Evolutionary conservation across 2,329 filamentous ascomycete species (phyloP).

Genomic region (Peltaster fructicola): DNA sequence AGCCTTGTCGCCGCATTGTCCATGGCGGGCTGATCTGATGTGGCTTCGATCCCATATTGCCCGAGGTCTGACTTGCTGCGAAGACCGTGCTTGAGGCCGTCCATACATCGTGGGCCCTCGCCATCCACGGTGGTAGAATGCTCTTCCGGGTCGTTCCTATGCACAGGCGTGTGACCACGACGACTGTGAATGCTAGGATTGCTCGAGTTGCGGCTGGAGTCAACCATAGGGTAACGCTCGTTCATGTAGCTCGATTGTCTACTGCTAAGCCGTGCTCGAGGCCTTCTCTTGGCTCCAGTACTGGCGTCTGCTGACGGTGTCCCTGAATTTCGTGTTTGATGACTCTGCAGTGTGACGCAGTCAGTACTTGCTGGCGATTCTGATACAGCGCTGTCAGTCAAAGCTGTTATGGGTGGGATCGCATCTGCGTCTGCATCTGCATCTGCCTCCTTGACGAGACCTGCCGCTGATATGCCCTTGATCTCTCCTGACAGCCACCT

Average conservation of each 20-base stretch:
- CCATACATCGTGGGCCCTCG: slow-evolving; percentile 1
- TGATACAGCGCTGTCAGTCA: too few relatives aligned
- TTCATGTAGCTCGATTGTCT: slow-evolving; percentile 23
- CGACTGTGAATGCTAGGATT: slow-evolving; percentile 5
- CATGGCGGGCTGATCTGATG: neutral
- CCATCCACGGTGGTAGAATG: slow-evolving; percentile 1
- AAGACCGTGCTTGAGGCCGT: slow-evolving; percentile 1
- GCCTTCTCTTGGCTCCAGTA: slow-evolving; percentile 7
- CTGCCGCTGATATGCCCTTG: slow-evolving; percentile 18
- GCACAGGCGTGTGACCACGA: too few relatives aligned
- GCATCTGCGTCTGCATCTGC: too few relatives aligned
- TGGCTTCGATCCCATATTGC: neutral
- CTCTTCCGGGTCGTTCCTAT: slow-evolving; percentile 2
- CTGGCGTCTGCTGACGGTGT: slow-evolving; percentile 14
- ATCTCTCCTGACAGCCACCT: slow-evolving; percentile 30
- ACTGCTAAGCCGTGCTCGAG: slow-evolving; percentile 5
- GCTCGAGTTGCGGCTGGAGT: slow-evolving; percentile 16
- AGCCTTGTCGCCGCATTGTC: slow-evolving; percentile 1
- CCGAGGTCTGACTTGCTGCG: slow-evolving; percentile 1
- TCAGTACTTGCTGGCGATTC: too few relatives aligned
- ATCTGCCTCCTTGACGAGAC: too few relatives aligned
- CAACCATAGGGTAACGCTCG: slow-evolving; percentile 26
- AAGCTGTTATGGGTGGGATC: too few relatives aligned
- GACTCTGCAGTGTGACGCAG: too few relatives aligned
- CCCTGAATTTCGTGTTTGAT: too few relatives aligned